Percentiles rank a stretch among this genome's conserved stretches.
Conservation (phyloP, 768 basidiomycete species). For the Lentinula edodes region DNA sequence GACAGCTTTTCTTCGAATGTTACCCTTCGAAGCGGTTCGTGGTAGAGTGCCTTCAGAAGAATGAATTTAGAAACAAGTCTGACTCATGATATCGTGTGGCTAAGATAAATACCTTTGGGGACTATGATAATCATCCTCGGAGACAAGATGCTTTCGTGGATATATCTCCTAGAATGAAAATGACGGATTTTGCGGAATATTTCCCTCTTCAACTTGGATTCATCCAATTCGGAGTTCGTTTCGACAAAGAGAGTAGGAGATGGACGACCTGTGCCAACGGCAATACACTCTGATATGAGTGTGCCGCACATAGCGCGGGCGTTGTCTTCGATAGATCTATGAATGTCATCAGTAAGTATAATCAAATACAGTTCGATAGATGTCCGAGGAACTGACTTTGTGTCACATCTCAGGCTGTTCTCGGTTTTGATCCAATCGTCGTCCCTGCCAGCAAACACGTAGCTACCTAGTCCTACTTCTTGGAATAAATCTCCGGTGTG, state of each 20-base stretch:
- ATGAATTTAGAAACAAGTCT: slow-evolving; percentile 30
- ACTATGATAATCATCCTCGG: slow-evolving; percentile 65
- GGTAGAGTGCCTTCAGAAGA: slow-evolving; percentile 62
- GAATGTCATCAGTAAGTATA: neutral
- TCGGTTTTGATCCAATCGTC: slow-evolving; percentile 87
- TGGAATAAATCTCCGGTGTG: slow-evolving; percentile 82
- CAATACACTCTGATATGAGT: slow-evolving; percentile 68
- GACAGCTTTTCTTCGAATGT: slow-evolving; percentile 71
- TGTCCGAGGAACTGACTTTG: slow-evolving; percentile 37
- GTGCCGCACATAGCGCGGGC: slow-evolving; percentile 57
- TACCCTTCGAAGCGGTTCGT: slow-evolving; percentile 77
- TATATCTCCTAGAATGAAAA: slow-evolving; percentile 70
- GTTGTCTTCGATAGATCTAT: slow-evolving; percentile 73
- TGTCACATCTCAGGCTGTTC: slow-evolving; percentile 73
- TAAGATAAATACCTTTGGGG: slow-evolving; percentile 27
- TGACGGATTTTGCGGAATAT: slow-evolving; percentile 67
- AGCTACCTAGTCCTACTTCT: slow-evolving; percentile 51
- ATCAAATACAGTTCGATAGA: slow-evolving; percentile 9
- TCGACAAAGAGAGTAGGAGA: slow-evolving; percentile 76
- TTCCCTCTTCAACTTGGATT: slow-evolving; percentile 58
- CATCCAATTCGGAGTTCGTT: slow-evolving; percentile 46
- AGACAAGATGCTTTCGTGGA: slow-evolving; percentile 72
- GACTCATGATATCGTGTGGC: neutral
- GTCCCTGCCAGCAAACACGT: slow-evolving; percentile 64
- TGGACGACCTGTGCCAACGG: slow-evolving; percentile 71